Percentiles rank a stretch among this genome's conserved stretches.
Conservation (phyloP, 1,284 basidiomycete genomes). For the Cryptococcus sp. region DNA sequence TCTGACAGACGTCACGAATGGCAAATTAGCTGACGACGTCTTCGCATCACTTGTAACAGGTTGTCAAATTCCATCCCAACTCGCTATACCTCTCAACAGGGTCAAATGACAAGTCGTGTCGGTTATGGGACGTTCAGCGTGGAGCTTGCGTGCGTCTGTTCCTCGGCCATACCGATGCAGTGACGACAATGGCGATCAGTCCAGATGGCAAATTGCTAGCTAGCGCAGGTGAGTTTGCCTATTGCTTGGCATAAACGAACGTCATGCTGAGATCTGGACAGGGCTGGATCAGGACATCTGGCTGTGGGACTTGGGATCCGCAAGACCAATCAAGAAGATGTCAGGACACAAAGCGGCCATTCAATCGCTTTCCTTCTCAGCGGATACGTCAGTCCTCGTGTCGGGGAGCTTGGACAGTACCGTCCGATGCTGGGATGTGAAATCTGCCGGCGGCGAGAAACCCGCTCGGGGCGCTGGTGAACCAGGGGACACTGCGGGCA, state of each 20-base stretch:
- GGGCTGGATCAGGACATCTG: constrained; percentile 92
- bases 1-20: background rate
- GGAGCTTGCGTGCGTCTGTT: constrained; percentile 93
- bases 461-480: constrained; percentile 10
- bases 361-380: constrained; percentile 87
- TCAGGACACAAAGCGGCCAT: constrained; percentile 86
- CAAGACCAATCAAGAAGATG: constrained; percentile 95
- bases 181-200: constrained; percentile 86
- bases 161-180: constrained; percentile 87
- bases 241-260: background rate
- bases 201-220: constrained; percentile 94
- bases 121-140: constrained; percentile 97
- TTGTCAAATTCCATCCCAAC: constrained; percentile 95
- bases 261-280: constrained; percentile 32
- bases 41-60: constrained; percentile 58
- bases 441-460: constrained; percentile 67
- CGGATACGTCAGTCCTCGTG: constrained; percentile 85
- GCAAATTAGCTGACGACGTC: constrained; percentile 1
- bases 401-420: constrained; percentile 91
- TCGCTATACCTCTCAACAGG: constrained; percentile 96
- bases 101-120: constrained; percentile 91
- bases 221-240: constrained; percentile 68
- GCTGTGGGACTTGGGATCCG: constrained; percentile 94
- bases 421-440: constrained; percentile 95
- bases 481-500: constrained; percentile 48